Evolutionary conservation across 2,329 filamentous ascomycete genomes (phyloP).

Genomic region (Colletotrichum liaoningense): DNA sequence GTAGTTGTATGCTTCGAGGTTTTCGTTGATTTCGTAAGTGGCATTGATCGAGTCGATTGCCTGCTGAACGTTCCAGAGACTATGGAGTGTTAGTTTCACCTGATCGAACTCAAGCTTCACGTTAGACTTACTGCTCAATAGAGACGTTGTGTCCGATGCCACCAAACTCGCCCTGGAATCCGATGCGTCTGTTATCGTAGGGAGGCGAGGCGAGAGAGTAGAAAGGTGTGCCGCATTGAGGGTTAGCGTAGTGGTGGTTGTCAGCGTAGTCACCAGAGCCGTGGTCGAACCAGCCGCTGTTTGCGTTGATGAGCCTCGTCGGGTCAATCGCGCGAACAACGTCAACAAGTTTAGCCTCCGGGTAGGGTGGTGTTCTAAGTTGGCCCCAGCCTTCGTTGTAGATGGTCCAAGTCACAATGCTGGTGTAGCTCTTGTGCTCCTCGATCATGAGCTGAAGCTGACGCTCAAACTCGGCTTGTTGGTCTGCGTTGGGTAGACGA

Average conservation of each 20-base stretch:
- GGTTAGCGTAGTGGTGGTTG: slow-evolving; percentile 78
- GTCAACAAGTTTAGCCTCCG: slow-evolving; percentile 68
- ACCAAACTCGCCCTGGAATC: slow-evolving; percentile 78
- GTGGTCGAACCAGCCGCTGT: slow-evolving; percentile 75
- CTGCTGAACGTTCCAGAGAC: slow-evolving; percentile 72
- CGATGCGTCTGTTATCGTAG: slow-evolving; percentile 70
- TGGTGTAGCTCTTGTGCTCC: slow-evolving; percentile 73
- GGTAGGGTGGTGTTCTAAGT: slow-evolving; percentile 56
- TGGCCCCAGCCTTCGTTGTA: slow-evolving; percentile 83
- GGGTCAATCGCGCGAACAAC: slow-evolving; percentile 69
- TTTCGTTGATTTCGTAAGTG: slow-evolving; percentile 74
- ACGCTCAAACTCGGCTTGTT: slow-evolving; percentile 74
- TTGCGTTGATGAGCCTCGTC: slow-evolving; percentile 71
- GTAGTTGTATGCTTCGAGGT: slow-evolving; percentile 73
- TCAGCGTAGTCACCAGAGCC: slow-evolving; percentile 76
- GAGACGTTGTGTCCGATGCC: slow-evolving; percentile 75
- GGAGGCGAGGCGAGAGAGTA: slow-evolving; percentile 68
- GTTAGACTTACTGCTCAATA: slow-evolving; percentile 63
- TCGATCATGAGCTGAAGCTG: slow-evolving; percentile 71
- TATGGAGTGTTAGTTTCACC: slow-evolving; percentile 39
- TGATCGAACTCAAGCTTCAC: no score
- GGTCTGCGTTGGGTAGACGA: slow-evolving; percentile 51
- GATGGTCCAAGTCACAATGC: slow-evolving; percentile 74
- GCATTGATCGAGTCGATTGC: slow-evolving; percentile 71
- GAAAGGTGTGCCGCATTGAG: slow-evolving; percentile 77